phyloP scores from a whole-genome alignment of 257 asterid genomes.

The Solanum bulbocastanum region DNA sequence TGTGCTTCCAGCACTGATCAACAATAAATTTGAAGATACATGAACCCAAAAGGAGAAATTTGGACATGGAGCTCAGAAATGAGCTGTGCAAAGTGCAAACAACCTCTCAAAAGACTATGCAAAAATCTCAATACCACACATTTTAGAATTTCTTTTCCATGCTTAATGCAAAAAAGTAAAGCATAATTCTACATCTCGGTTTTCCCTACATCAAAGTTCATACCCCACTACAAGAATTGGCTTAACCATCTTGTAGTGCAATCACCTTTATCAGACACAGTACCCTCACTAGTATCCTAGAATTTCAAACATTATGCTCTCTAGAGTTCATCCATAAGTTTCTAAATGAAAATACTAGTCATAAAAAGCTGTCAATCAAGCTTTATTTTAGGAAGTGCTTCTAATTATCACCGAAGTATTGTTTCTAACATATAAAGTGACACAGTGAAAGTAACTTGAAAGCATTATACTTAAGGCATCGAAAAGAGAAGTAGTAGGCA shows the following conservation, averaged over 20 bases:
- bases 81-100: background rate
- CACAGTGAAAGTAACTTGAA: background rate
- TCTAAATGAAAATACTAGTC: background rate
- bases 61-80: background rate
- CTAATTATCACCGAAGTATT: background rate
- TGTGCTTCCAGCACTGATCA: background rate
- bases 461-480: background rate
- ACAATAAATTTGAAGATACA: background rate
- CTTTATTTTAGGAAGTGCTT: background rate
- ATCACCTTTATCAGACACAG: background rate
- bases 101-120: background rate
- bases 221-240: background rate
- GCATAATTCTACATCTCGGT: background rate
- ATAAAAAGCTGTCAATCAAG: background rate
- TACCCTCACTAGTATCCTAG: background rate
- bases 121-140: background rate
- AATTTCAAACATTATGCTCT: background rate
- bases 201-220: background rate
- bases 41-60: background rate
- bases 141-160: background rate
- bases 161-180: background rate
- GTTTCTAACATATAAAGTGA: background rate
- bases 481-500: background rate
- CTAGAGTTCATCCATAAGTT: background rate
- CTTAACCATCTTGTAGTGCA: background rate